Percentiles rank a stretch among this genome's conserved stretches.
Evolutionary conservation across 108 stramenopile genomes (phyloP).

Genomic region (Fragilaria crotonensis): DNA sequence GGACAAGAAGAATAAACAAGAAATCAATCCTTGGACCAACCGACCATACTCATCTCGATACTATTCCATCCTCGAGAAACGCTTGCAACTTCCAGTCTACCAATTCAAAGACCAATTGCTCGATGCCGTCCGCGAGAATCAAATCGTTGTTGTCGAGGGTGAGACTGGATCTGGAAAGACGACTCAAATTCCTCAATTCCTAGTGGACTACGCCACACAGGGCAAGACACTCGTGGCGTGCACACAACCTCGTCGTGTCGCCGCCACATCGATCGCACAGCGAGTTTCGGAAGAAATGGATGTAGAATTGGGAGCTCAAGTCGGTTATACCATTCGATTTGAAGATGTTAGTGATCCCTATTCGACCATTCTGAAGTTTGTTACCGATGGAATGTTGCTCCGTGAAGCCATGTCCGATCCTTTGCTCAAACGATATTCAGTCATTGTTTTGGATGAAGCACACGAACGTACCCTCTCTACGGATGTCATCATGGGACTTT

Average conservation of each 20-base stretch:
- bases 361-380: conserved; percentile 84
- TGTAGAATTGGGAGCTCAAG: conserved; percentile 89
- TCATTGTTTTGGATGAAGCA: conserved; percentile 97
- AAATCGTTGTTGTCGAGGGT: conserved; percentile 94
- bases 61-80: conserved; percentile 53
- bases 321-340: conserved; percentile 99
- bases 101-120: conserved; percentile 88
- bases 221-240: conserved; percentile 85
- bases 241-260: conserved; percentile 98
- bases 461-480: conserved; percentile 98
- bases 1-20: conserved; percentile 13
- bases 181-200: conserved; percentile 93
- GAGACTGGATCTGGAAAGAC: conserved; percentile 97
- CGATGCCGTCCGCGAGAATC: conserved; percentile 81
- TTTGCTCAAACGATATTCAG: conserved; percentile 76
- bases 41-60: conserved; percentile 61
- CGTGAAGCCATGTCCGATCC: conserved; percentile 99
- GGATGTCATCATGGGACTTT: conserved; percentile 98
- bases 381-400: conserved; percentile 93
- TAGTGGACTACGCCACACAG: conserved; percentile 69
- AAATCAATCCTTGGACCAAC: conserved; percentile 87
- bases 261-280: conserved; percentile 94
- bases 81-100: conserved; percentile 92
- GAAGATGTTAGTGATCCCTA: conserved; percentile 83
- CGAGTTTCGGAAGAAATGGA: conserved; percentile 99